These are phyloP conservation scores for Rhododendron molle DNA, from an alignment of 148 eudicot species.

Conservation along the genomic window DNA sequence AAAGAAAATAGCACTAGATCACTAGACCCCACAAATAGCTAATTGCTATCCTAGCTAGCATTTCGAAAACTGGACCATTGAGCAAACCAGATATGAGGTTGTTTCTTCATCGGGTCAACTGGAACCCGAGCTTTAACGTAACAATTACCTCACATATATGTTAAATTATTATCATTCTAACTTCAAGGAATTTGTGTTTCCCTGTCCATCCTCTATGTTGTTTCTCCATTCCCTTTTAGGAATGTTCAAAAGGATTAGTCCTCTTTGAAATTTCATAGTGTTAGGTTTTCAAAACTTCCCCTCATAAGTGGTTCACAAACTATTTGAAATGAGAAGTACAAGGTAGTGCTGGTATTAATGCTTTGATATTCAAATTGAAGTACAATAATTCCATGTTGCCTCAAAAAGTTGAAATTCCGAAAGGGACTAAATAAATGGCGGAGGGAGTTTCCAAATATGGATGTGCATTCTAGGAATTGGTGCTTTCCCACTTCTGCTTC, in stretches of 20 bases:
- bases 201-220: not conserved
- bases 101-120: not conserved
- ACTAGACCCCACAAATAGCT: not conserved
- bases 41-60: no score
- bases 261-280: not conserved
- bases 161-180: not conserved
- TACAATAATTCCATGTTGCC: not conserved
- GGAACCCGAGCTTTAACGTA: not conserved
- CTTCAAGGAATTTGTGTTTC: not conserved
- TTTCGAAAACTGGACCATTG: no score
- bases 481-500: no score
- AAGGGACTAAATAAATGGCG: not conserved
- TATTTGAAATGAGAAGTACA: not conserved
- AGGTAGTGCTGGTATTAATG: not conserved
- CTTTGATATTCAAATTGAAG: not conserved
- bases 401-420: not conserved
- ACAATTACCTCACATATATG: not conserved
- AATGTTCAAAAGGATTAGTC: not conserved
- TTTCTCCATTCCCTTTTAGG: not conserved
- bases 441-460: not conserved
- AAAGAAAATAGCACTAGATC: not conserved
- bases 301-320: not conserved
- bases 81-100: not conserved
- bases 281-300: not conserved
- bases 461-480: not conserved